Conservation (phyloP, 2,329 filamentous ascomycete genomes). For the Endocalyx cinctus region DNA sequence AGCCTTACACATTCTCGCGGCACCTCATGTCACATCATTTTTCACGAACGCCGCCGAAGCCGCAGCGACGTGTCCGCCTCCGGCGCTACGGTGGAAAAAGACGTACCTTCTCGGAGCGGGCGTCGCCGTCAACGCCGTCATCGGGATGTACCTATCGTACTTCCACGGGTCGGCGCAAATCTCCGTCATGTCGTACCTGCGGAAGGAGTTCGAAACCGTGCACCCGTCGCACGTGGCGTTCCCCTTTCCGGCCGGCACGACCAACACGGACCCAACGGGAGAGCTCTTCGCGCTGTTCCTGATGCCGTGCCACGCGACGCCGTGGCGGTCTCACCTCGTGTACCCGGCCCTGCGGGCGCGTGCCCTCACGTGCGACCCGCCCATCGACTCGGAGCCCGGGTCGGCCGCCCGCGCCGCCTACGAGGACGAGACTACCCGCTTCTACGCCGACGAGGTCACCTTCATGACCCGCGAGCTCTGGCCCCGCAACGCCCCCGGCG, state of each 20-base stretch:
- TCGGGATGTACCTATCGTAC: conserved; percentile 70
- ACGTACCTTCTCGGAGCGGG: conserved; percentile 53
- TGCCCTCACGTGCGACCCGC: conserved; percentile 87
- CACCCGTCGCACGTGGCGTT: conserved; percentile 38
- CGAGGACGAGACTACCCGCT: conserved; percentile 84
- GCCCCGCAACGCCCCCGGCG: conserved; percentile 26
- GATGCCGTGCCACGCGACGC: conserved; percentile 93
- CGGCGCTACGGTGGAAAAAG: conserved; percentile 38
- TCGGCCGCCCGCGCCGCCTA: conserved; percentile 62
- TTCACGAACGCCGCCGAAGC: conserved; percentile 44
- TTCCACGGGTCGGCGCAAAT: conserved; percentile 79
- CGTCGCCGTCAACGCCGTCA: conserved; percentile 61
- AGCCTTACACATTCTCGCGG: conserved; percentile 75
- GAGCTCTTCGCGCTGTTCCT: conserved; percentile 73
- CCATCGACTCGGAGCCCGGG: conserved; percentile 60
- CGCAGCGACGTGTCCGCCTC: conserved; percentile 21
- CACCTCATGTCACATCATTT: conserved; percentile 60
- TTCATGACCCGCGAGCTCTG: conserved; percentile 57
- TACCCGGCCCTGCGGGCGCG: conserved; percentile 72
- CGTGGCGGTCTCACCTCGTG: conserved; percentile 85
- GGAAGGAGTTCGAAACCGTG: conserved; percentile 63
- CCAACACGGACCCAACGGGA: conserved; percentile 23
- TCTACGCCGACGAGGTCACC: conserved; percentile 62
- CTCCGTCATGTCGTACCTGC: conserved; percentile 68
- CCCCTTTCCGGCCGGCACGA: conserved; percentile 17